Conservation (phyloP, 192 early-diverging fungal species). For the Umbelopsis sp. region DNA sequence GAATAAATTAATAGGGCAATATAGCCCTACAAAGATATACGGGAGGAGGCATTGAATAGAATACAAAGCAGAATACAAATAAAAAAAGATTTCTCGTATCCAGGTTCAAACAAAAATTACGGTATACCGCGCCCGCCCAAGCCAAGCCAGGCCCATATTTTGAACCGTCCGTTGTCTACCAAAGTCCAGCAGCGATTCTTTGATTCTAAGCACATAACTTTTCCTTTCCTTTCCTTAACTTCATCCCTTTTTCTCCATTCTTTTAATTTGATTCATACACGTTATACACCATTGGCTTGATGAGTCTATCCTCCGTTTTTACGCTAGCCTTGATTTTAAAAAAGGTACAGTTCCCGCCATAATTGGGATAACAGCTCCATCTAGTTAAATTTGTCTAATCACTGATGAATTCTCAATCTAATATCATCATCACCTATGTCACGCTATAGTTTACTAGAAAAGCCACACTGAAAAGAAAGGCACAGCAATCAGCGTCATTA, state of each 20-base stretch:
- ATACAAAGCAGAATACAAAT: too few relatives aligned
- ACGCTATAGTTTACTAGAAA: neutral
- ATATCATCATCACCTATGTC: too few relatives aligned
- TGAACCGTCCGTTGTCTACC: too few relatives aligned
- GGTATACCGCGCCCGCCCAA: too few relatives aligned
- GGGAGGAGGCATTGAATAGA: too few relatives aligned
- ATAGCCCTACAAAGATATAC: too few relatives aligned
- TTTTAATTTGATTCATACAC: neutral
- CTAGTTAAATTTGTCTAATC: too few relatives aligned
- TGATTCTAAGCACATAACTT: neutral
- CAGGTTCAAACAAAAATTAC: too few relatives aligned
- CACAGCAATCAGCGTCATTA: neutral
- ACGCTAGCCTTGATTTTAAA: neutral
- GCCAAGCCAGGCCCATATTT: too few relatives aligned
- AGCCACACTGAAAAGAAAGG: neutral
- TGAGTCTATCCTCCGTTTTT: conserved; percentile 6
- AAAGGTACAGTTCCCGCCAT: neutral
- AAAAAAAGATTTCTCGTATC: too few relatives aligned
- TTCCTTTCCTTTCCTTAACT: conserved; percentile 1
- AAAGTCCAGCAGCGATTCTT: neutral
- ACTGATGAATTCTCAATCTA: too few relatives aligned
- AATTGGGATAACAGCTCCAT: neutral
- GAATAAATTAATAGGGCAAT: neutral
- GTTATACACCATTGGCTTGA: neutral
- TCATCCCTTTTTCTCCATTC: conserved; percentile 6